Conservation (phyloP, 2,329 filamentous ascomycete genomes). For the Septoria linicola region DNA sequence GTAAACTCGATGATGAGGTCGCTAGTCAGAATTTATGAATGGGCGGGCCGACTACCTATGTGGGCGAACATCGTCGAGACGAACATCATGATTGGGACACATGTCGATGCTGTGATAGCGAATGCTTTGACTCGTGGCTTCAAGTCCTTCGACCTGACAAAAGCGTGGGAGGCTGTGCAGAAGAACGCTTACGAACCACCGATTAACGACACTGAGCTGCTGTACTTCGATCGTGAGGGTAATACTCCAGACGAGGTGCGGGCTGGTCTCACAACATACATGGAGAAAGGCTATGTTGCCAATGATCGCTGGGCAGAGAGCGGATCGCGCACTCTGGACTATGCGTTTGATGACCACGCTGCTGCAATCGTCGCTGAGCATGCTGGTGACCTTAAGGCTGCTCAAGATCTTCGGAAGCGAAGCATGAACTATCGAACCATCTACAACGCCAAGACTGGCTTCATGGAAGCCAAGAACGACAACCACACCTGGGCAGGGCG, state of each 20-base stretch:
- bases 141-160: constrained; percentile 43
- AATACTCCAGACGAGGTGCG: constrained; percentile 49
- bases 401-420: constrained; percentile 38
- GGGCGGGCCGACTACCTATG: constrained; percentile 49
- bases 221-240: constrained; percentile 51
- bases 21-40: constrained; percentile 48
- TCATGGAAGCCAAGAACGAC: constrained; percentile 51
- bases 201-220: constrained; percentile 44
- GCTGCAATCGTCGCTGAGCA: constrained; percentile 44
- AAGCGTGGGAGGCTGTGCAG: constrained; percentile 47
- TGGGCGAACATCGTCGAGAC: constrained; percentile 54
- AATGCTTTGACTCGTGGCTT: constrained; percentile 49
- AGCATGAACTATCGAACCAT: constrained; percentile 45
- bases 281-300: constrained; percentile 48
- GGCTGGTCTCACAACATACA: constrained; percentile 48
- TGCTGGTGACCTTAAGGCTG: constrained; percentile 38
- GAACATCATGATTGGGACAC: constrained; percentile 54
- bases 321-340: constrained; percentile 50
- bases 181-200: constrained; percentile 50
- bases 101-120: constrained; percentile 51
- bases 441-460: constrained; percentile 47
- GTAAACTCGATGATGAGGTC: constrained; percentile 52
- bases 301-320: constrained; percentile 52
- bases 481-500: constrained; percentile 49
- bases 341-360: constrained; percentile 50